Evolutionary conservation across 495 filamentous ascomycete genomes (phyloP).

Genomic region (Staphylotrichum longicolle): DNA sequence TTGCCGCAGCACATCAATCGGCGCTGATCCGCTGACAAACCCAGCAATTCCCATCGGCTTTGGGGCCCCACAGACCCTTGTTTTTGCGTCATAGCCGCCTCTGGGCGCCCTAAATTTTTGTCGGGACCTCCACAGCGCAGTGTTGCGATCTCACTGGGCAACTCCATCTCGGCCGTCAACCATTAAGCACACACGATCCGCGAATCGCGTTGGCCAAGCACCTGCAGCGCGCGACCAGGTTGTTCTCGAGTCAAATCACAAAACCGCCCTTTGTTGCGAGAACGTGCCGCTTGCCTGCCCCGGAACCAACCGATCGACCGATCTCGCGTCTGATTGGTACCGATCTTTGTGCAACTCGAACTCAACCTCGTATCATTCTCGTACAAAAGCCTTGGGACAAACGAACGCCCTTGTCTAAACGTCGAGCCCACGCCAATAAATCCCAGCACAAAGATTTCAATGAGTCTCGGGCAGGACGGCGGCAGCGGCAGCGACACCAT

Average conservation of each 20-base stretch:
- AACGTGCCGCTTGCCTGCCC: neutral
- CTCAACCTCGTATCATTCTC: conserved; percentile 6
- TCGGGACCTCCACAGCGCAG: neutral
- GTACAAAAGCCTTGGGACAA: neutral
- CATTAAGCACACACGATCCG: neutral
- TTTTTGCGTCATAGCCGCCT: conserved; percentile 32
- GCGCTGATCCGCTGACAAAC: conserved; percentile 26
- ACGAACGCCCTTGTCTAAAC: neutral
- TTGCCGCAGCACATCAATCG: conserved; percentile 15
- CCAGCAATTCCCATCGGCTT: conserved; percentile 19
- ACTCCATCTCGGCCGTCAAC: neutral
- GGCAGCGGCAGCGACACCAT: neutral
- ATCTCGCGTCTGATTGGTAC: conserved; percentile 8
- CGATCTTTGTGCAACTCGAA: conserved; percentile 4
- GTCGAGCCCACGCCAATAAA: too few relatives aligned
- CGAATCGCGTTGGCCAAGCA: conserved; percentile 8
- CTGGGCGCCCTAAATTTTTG: conserved; percentile 20
- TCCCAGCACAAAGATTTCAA: neutral
- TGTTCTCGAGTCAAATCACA: neutral
- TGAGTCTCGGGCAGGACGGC: neutral
- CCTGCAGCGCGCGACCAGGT: conserved; percentile 4
- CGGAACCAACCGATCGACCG: conserved; percentile 9
- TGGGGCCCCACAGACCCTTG: conserved; percentile 5
- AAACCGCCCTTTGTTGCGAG: neutral
- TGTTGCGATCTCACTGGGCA: conserved; percentile 21